These are phyloP conservation scores for Talaromyces sp. DNA, from an alignment of 2,329 filamentous ascomycete genomes.

Conservation along the genomic window DNA sequence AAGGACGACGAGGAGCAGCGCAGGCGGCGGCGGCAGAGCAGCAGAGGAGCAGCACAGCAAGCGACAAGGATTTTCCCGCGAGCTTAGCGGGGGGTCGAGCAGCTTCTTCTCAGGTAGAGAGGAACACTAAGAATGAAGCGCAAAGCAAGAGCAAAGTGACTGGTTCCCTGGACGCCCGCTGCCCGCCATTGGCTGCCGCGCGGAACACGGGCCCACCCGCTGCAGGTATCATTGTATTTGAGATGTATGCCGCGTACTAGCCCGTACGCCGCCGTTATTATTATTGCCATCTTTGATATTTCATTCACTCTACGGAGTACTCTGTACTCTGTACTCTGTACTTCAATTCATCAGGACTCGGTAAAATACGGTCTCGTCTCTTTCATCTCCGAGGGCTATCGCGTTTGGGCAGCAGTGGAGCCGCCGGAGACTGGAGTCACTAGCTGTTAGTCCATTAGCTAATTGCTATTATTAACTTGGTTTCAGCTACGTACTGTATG, in stretches of 20 bases:
- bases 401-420: background rate
- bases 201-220: background rate
- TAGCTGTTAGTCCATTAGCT: background rate
- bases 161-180: background rate
- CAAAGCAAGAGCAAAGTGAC: background rate
- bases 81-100: background rate
- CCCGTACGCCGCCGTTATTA: background rate
- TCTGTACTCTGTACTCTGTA: too few relatives aligned
- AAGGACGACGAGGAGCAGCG: background rate
- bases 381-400: background rate
- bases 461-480: background rate
- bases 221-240: background rate
- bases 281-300: background rate
- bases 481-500: background rate
- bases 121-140: background rate
- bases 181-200: background rate
- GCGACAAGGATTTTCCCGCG: conserved; percentile 1
- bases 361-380: background rate
- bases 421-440: background rate
- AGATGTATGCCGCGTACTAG: background rate
- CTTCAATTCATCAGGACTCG: too few relatives aligned
- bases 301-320: too few relatives aligned
- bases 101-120: too few relatives aligned
- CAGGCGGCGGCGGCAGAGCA: too few relatives aligned
- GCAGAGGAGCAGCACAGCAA: background rate